Conservation (phyloP, 768 basidiomycete species). For the Cystobasidium onofrii region DNA sequence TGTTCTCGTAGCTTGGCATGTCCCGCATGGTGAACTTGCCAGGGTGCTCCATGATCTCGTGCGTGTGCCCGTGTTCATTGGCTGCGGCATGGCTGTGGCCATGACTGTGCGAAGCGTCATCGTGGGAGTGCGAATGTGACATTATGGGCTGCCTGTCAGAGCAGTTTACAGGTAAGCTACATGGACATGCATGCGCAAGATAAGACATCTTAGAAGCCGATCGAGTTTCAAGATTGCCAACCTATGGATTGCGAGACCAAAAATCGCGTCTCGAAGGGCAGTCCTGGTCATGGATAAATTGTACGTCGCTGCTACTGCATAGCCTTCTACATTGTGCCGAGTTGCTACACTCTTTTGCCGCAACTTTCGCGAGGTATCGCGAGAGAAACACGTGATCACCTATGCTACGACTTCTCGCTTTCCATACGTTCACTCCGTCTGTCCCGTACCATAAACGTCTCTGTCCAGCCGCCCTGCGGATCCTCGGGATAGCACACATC, state of each 20-base stretch:
- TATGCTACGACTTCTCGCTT: not conserved
- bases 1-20: conserved; percentile 70
- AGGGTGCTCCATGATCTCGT: conserved; percentile 32
- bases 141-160: not conserved
- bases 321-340: too few relatives aligned
- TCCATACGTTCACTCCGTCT: not conserved
- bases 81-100: conserved; percentile 12
- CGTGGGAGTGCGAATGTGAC: conserved; percentile 11
- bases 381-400: not conserved
- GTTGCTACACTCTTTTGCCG: too few relatives aligned
- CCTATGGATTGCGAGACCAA: too few relatives aligned
- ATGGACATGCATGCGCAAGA: not conserved
- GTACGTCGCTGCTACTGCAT: too few relatives aligned
- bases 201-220: not conserved
- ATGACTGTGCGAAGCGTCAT: not conserved
- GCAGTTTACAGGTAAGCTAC: not conserved
- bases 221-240: too few relatives aligned
- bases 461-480: conserved; percentile 10
- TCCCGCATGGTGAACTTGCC: conserved; percentile 89
- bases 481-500: conserved; percentile 13
- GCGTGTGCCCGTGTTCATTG: conserved; percentile 30
- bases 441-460: not conserved
- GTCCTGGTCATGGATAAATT: too few relatives aligned
- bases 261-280: too few relatives aligned
- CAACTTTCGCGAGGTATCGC: too few relatives aligned